Percentiles rank a stretch among this genome's conserved stretches.
phyloP scores from a whole-genome alignment of 2,329 filamentous ascomycete species.

The Coniella lustricola region DNA sequence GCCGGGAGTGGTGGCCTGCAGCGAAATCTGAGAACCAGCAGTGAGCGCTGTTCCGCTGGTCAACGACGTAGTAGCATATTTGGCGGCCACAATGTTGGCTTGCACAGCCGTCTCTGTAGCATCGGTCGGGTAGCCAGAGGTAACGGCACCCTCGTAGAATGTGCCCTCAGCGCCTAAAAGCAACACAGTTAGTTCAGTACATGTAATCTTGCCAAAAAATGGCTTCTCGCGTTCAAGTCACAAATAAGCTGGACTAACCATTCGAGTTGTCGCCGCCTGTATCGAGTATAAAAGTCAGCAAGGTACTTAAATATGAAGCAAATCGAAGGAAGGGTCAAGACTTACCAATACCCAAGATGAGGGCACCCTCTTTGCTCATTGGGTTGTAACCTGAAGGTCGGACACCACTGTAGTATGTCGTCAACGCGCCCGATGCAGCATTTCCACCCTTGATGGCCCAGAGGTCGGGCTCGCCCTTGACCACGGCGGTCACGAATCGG shows the following conservation, averaged over 20 bases:
- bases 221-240: too few species aligned
- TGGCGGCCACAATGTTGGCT: constrained; percentile 52
- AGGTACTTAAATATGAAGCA: too few species aligned
- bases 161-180: constrained; percentile 44
- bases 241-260: too few species aligned
- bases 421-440: constrained; percentile 44
- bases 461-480: constrained; percentile 49
- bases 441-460: constrained; percentile 57
- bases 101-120: constrained; percentile 51
- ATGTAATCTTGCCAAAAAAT: too few species aligned
- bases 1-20: constrained; percentile 48
- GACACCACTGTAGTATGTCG: constrained; percentile 51
- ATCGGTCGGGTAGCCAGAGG: constrained; percentile 53
- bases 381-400: constrained; percentile 54
- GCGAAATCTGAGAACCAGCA: constrained; percentile 37
- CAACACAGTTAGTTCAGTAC: too few species aligned
- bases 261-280: constrained; percentile 59
- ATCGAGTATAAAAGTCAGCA: too few species aligned
- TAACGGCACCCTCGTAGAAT: constrained; percentile 61
- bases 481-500: constrained; percentile 49
- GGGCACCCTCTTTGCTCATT: constrained; percentile 59
- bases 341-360: constrained; percentile 62
- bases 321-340: too few species aligned
- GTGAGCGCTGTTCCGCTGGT: constrained; percentile 40
- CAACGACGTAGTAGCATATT: constrained; percentile 43